Evolutionary conservation across 164 flowering plant genomes (phyloP).

Genomic region (Amborella trichopoda): DNA sequence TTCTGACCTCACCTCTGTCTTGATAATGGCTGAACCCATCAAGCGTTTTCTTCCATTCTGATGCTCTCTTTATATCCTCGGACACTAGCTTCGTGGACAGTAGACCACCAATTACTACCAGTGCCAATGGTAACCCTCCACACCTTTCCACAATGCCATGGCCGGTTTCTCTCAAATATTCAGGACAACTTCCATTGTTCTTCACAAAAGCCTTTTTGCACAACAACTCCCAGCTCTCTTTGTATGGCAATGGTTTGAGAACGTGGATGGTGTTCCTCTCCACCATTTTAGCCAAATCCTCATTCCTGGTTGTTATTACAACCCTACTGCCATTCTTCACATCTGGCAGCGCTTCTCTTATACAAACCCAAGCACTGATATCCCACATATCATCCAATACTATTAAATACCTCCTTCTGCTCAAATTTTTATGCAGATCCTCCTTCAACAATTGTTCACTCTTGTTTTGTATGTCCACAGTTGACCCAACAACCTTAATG

Average conservation of each 20-base stretch:
- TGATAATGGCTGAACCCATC: too few species aligned
- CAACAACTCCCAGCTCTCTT: conserved; percentile 2
- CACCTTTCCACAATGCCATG: too few species aligned
- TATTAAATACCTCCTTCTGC: too few species aligned
- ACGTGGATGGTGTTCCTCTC: background rate
- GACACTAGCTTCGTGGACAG: too few species aligned
- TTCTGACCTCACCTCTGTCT: too few species aligned
- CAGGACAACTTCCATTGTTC: too few species aligned
- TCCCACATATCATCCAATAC: conserved; percentile 8
- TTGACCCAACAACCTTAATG: background rate
- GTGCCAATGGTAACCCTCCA: too few species aligned
- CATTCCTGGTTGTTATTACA: conserved; percentile 2
- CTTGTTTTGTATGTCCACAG: background rate
- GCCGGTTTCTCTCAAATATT: too few species aligned
- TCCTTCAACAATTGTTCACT: background rate
- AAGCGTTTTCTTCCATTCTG: too few species aligned
- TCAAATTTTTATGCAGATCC: too few species aligned
- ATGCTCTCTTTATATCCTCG: too few species aligned
- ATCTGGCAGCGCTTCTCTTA: background rate
- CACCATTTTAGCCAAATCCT: background rate
- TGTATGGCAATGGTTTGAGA: background rate
- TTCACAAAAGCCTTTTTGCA: conserved; percentile 1
- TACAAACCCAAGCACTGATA: background rate
- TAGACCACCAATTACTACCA: too few species aligned
- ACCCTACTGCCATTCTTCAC: conserved; percentile 1